Conservation (phyloP, 305 asterid genomes). For the Ajuga reptans region DNA sequence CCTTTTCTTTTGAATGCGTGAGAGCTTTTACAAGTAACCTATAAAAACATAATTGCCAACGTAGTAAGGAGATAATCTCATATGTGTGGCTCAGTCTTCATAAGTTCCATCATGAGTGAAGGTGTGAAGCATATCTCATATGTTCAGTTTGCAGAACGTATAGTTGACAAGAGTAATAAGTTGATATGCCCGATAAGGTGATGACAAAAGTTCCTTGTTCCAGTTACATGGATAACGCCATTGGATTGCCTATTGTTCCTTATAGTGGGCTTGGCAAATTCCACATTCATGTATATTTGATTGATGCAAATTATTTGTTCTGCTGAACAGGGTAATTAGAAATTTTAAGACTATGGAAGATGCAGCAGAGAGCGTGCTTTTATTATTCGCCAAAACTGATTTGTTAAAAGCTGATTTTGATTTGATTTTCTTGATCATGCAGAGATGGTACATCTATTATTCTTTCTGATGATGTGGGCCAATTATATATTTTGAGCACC, state of each 20-base stretch:
- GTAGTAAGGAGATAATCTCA: background rate
- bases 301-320: conserved; percentile 14
- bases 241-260: background rate
- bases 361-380: conserved; percentile 7
- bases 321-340: conserved; percentile 6
- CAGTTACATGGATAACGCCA: background rate
- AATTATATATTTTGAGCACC: conserved; percentile 73
- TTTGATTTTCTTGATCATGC: conserved; percentile 31
- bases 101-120: background rate
- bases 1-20: background rate
- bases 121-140: background rate
- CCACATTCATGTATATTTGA: background rate
- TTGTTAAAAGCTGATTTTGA: conserved; percentile 19
- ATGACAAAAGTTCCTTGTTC: background rate
- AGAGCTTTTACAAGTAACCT: background rate
- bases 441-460: conserved; percentile 98
- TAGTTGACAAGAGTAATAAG: conserved; percentile 9
- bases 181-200: background rate
- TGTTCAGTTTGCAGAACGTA: background rate
- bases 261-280: conserved; percentile 6
- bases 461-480: conserved; percentile 97
- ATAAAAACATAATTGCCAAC: conserved; percentile 7
- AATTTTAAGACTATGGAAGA: background rate
- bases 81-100: background rate
- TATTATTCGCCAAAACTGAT: conserved; percentile 10